Evolutionary conservation across 495 filamentous ascomycete genomes (phyloP), one percentile per base, ranked within the genome.

Genomic region (Talaromyces adpressus): DNA sequence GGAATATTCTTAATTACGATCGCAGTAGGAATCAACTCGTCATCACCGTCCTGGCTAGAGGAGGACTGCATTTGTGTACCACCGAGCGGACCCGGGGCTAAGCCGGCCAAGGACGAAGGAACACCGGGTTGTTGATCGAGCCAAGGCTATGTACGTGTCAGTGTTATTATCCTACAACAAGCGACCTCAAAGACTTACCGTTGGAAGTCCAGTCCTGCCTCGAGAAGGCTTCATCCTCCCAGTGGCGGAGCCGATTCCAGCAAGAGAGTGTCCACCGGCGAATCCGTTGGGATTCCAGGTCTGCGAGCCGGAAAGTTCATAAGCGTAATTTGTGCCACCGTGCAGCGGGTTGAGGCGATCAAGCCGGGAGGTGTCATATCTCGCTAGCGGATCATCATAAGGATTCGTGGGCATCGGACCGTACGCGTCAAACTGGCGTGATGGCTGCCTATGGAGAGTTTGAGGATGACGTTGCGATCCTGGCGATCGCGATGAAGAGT

Each of bases 1-100:
- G 95, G 94, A 57, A 98, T 98, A 70, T 98, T 98, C 79, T 98
- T 98, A 79, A 98, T 98, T 57, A 98, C 94, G 66, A 98, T 98
- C 36, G 94, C 94, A 2, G 94, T 98, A 16, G 94, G 94, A 64
- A 98, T 98, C 64, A 98, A 82, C 77, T 97, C 93, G 64, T 90
- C 91, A 65, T 87, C 89, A 18, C 74, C 75, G 39, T 88, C 86
- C 11, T 83, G 79, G 32, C 74, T 74, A 56, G 81, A 78, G 20
- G 79, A 75, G 56, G 81, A 68, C 64, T 79, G 76, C 73, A 87
- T 81, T 11, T 80, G 80, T 32, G 74, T 76, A 65, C 74, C 72
- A 47, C 80, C 79, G 29, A 86, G 74, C 12, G 81, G 73, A 39
- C 79, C 77, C 64, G 81, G 81, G 52, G 81, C 84, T 59, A 86